These are phyloP conservation scores for Termitomyces titanicus DNA, from an alignment of 768 basidiomycete species.

Conservation along the genomic window DNA sequence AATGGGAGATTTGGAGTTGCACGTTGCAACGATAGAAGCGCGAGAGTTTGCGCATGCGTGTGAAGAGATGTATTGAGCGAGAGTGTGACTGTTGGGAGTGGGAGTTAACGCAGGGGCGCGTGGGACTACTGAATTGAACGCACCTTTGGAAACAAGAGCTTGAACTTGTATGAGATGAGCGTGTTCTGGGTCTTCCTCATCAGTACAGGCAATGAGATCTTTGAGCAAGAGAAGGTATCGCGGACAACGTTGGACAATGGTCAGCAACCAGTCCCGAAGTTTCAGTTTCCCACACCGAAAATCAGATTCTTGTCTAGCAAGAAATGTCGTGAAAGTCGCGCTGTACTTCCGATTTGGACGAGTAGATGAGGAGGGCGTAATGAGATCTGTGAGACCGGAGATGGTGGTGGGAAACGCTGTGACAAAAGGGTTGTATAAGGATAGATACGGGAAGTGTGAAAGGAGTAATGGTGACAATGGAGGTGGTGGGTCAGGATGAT, in stretches of 20 bases:
- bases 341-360: conserved; percentile 41
- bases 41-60: conserved; percentile 71
- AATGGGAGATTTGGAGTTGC: conserved; percentile 73
- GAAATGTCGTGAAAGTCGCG: conserved; percentile 56
- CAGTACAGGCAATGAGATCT: conserved; percentile 71
- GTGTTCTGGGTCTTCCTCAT: conserved; percentile 64
- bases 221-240: conserved; percentile 81
- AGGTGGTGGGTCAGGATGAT: conserved; percentile 31
- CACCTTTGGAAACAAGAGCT: conserved; percentile 73
- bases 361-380: conserved; percentile 36
- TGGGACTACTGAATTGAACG: conserved; percentile 13
- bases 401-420: conserved; percentile 72
- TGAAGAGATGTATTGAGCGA: conserved; percentile 79
- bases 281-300: conserved; percentile 70
- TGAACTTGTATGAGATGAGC: conserved; percentile 56
- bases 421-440: conserved; percentile 82
- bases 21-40: conserved; percentile 75
- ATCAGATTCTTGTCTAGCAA: conserved; percentile 63
- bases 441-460: conserved; percentile 85
- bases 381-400: conserved; percentile 52
- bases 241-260: conserved; percentile 85
- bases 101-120: neutral
- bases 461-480: conserved; percentile 60
- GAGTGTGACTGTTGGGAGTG: conserved; percentile 51
- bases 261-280: conserved; percentile 81